Evolutionary conservation across 2,329 filamentous ascomycete species (phyloP), one percentile per base, ranked within the genome.

Genomic region (Huntiella savannae): DNA sequence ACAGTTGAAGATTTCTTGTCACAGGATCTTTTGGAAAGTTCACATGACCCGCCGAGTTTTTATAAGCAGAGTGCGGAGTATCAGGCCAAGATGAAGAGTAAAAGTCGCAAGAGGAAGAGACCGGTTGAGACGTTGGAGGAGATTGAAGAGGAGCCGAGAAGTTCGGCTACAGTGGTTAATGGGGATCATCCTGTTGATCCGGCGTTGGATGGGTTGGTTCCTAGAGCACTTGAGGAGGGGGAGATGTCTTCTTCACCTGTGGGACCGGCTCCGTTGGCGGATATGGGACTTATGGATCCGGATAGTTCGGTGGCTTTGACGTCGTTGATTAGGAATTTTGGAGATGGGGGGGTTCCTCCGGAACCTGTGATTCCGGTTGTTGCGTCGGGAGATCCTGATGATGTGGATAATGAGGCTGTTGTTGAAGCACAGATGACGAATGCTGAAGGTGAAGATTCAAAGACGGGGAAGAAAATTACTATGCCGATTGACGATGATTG

Each of bases 1-100:
- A 91, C 85, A 0, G 82, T 98, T 15, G 80, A 87, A 51, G 80
- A 95, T 55, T 94, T 94, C 55, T 69, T 82, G 41, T 72, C 76
- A 51, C 68, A 75, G 43, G 78, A 79, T 49, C 78, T 82, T 50
- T 60, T 86, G 15, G 82, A 87, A 54, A 77, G 79, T 17, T 67
- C 66, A 1, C 79, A 83, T 52, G 83, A 93, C 54, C 91, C 91
- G 0, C 91, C 91, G 0, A 79, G 85, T 0, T 82, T 91, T 53
- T 84, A 82, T 57, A 71, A 75, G 55, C 69, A 79, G 55, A 66
- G 72, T 16, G 65, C 75, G 48, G 69, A 78, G 55, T 72, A 73
- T 57, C 64, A 72, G 55, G 63, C 68, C 55, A 73, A 63, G 58
- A 60, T 62, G 57, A 69, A 62, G 50, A 67, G 62, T 51, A 70